phyloP scores from a whole-genome alignment of 768 basidiomycete genomes.

The Saitozyma podzolica region DNA sequence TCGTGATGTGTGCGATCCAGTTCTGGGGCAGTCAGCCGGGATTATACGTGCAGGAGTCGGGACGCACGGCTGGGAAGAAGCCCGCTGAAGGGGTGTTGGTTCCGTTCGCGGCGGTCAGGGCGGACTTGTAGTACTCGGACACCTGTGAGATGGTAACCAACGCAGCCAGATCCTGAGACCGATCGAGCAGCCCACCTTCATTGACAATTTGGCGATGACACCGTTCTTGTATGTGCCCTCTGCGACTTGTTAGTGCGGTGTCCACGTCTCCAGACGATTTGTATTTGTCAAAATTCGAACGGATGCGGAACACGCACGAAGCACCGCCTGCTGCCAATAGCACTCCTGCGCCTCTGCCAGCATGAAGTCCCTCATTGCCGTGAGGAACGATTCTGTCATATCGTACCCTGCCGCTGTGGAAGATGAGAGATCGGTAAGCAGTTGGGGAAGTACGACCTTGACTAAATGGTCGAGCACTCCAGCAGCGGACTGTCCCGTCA shows the following conservation, averaged over 20 bases:
- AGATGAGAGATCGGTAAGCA: constrained; percentile 40
- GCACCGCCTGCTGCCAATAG: constrained; percentile 87
- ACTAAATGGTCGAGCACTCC: constrained; percentile 47
- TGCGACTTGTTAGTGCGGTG: neutral
- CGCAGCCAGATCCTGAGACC: neutral
- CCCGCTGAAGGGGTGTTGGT: constrained; percentile 41
- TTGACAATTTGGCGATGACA: constrained; percentile 77
- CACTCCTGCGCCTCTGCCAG: constrained; percentile 96
- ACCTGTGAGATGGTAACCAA: constrained; percentile 37
- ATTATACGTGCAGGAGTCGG: too few species aligned
- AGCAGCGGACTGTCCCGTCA: constrained; percentile 36
- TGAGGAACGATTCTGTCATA: constrained; percentile 64
- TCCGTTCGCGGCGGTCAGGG: constrained; percentile 50
- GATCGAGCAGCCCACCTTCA: constrained; percentile 57
- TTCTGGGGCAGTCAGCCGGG: constrained; percentile 56
- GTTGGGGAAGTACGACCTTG: constrained; percentile 34
- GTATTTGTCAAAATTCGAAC: neutral
- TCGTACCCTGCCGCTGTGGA: constrained; percentile 57
- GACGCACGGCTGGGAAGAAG: constrained; percentile 48
- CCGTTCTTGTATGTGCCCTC: constrained; percentile 74
- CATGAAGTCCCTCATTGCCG: constrained; percentile 71
- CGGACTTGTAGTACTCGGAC: constrained; percentile 65
- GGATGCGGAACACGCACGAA: constrained; percentile 59
- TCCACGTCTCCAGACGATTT: neutral
- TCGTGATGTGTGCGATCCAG: constrained; percentile 77